phyloP scores from a whole-genome alignment of 495 filamentous ascomycete species.

The Podospora comata region DNA sequence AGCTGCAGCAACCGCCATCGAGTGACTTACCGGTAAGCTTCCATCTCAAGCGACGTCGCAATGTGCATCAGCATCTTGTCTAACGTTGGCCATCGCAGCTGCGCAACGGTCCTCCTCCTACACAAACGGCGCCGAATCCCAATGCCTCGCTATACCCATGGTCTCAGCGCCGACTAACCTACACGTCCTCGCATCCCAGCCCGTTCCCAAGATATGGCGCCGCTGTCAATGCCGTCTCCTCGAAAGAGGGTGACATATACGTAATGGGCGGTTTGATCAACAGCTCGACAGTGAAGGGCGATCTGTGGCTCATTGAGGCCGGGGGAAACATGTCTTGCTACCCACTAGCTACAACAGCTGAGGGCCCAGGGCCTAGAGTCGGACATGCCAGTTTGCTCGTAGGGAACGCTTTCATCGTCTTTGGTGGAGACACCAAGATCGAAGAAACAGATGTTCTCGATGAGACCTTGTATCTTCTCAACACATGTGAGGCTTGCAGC shows the following conservation, averaged over 20 bases:
- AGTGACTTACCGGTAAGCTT: slow-evolving; percentile 49
- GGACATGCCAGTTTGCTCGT: slow-evolving; percentile 93
- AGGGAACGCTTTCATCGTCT: slow-evolving; percentile 98
- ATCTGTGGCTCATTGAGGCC: slow-evolving; percentile 96
- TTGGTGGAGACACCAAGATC: slow-evolving; percentile 96
- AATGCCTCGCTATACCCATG: slow-evolving; percentile 82
- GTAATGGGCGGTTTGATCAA: slow-evolving; percentile 97
- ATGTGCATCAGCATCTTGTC: neutral
- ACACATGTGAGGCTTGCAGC: slow-evolving; percentile 72
- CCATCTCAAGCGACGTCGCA: neutral
- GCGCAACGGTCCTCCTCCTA: slow-evolving; percentile 40
- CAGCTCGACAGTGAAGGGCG: slow-evolving; percentile 90
- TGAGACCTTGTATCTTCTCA: slow-evolving; percentile 92
- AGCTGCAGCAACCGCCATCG: slow-evolving; percentile 26
- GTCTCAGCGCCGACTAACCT: slow-evolving; percentile 86
- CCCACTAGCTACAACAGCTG: slow-evolving; percentile 83
- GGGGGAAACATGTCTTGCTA: slow-evolving; percentile 85
- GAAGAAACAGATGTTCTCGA: slow-evolving; percentile 88
- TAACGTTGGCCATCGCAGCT: slow-evolving; percentile 34
- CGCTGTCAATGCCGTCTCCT: slow-evolving; percentile 85
- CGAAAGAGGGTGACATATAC: slow-evolving; percentile 96
- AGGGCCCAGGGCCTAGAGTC: slow-evolving; percentile 92
- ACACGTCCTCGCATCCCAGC: slow-evolving; percentile 74
- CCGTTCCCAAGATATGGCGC: slow-evolving; percentile 98
- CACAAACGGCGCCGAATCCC: slow-evolving; percentile 34